A percentile compares a stretch with the other conserved stretches of the same genome.
phyloP scores from a whole-genome alignment of 768 basidiomycete genomes.

The Russula brevipes region DNA sequence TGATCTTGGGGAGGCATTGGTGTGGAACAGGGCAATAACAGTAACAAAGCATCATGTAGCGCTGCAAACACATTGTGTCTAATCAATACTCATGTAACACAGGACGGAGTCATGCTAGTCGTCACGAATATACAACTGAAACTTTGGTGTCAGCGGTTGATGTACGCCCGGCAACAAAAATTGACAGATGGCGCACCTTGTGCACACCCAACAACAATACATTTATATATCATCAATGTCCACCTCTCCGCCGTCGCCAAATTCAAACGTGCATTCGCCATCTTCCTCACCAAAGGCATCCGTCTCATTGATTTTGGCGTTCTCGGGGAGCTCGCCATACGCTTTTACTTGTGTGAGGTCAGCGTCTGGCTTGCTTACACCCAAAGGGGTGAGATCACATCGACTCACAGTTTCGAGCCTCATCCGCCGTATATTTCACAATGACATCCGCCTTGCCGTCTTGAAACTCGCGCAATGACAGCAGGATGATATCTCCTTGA shows the following conservation, averaged over 20 bases:
- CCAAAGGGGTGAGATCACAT: not conserved
- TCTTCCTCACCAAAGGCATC: constrained; percentile 90
- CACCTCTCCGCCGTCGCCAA: constrained; percentile 82
- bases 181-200: constrained; percentile 13
- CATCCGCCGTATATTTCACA: constrained; percentile 97
- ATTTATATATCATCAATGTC: constrained; percentile 84
- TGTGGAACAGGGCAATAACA: not conserved
- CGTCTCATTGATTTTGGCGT: constrained; percentile 96
- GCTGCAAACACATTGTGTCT: constrained; percentile 18
- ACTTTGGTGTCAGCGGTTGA: not conserved
- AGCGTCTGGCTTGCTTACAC: not conserved
- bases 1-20: not conserved
- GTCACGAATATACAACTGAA: constrained; percentile 21
- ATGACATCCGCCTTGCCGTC: constrained; percentile 99
- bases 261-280: constrained; percentile 85
- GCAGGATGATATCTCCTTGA: constrained; percentile 91
- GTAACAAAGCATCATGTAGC: constrained; percentile 2
- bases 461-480: constrained; percentile 97
- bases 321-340: constrained; percentile 95
- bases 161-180: not conserved
- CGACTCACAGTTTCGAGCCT: constrained; percentile 69
- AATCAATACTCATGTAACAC: constrained; percentile 22
- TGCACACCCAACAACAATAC: constrained; percentile 27
- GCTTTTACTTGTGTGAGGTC: constrained; percentile 67
- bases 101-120: constrained; percentile 12